Evolutionary conservation across 768 basidiomycete genomes (phyloP).

Genomic region (Leccinum pellstonianum): DNA sequence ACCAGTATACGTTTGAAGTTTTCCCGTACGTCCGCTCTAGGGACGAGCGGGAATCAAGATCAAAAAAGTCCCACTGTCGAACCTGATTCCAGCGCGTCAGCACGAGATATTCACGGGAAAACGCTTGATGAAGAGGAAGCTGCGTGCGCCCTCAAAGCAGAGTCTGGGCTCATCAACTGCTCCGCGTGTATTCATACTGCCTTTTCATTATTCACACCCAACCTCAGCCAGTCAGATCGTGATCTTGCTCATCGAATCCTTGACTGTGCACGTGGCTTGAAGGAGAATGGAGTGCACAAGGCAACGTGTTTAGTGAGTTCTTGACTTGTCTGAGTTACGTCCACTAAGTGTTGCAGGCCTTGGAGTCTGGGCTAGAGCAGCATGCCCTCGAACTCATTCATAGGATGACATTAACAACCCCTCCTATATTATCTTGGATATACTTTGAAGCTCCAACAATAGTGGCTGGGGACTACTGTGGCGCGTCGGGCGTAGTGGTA

Average conservation of each 20-base stretch:
- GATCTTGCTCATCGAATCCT: slow-evolving; percentile 19
- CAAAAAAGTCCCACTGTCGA: slow-evolving; percentile 13
- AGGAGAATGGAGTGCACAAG: slow-evolving; percentile 30
- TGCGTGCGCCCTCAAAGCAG: slow-evolving; percentile 43
- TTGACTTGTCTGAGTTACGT: neutral
- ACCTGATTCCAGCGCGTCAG: slow-evolving; percentile 16
- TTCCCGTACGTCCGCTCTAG: slow-evolving; percentile 13
- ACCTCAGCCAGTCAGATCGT: slow-evolving; percentile 22
- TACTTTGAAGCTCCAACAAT: slow-evolving; percentile 60
- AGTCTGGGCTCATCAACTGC: slow-evolving; percentile 34
- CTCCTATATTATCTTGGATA: slow-evolving; percentile 64
- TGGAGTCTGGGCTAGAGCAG: slow-evolving; percentile 17
- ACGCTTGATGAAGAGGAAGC: slow-evolving; percentile 42
- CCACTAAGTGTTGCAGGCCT: slow-evolving; percentile 12
- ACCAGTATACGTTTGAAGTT: slow-evolving; percentile 55
- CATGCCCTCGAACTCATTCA: slow-evolving; percentile 36
- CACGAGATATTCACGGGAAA: slow-evolving; percentile 40
- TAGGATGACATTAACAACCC: slow-evolving; percentile 43
- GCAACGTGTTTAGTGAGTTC: slow-evolving; percentile 32
- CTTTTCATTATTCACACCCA: slow-evolving; percentile 20
- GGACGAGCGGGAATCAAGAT: slow-evolving; percentile 15
- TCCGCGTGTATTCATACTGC: slow-evolving; percentile 27
- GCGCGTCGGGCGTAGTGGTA: slow-evolving; percentile 55
- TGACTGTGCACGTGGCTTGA: slow-evolving; percentile 12
- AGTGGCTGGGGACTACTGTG: slow-evolving; percentile 52